phyloP scores from a whole-genome alignment of 2,329 filamentous ascomycete species.

The Colletotrichum spinosum region DNA sequence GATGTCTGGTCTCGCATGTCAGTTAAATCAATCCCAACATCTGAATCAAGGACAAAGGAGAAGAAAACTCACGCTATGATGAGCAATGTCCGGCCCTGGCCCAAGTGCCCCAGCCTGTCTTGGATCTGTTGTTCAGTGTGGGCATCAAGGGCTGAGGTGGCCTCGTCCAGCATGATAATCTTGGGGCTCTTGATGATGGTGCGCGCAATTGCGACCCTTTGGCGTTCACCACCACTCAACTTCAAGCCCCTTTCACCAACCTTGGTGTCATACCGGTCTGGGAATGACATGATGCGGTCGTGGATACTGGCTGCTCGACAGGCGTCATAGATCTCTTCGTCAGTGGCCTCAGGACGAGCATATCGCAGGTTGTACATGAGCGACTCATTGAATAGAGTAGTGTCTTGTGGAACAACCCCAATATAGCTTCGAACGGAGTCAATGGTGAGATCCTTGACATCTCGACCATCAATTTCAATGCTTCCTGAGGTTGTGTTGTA shows the following conservation, averaged over 20 bases:
- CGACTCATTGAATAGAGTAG: constrained; percentile 92
- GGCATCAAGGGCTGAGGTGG: constrained; percentile 90
- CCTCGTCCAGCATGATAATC: constrained; percentile 94
- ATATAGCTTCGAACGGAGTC: constrained; percentile 93
- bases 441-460: constrained; percentile 89
- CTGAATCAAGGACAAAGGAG: constrained; percentile 37
- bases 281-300: constrained; percentile 89
- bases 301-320: constrained; percentile 92
- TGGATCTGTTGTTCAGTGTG: constrained; percentile 96
- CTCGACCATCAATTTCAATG: constrained; percentile 85
- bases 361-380: constrained; percentile 96
- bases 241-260: constrained; percentile 91
- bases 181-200: constrained; percentile 92
- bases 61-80: constrained; percentile 82
- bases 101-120: constrained; percentile 83
- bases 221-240: constrained; percentile 91
- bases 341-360: constrained; percentile 82
- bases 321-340: constrained; percentile 84
- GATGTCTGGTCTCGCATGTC: constrained; percentile 65
- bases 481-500: constrained; percentile 86
- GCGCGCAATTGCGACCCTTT: constrained; percentile 91
- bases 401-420: constrained; percentile 97
- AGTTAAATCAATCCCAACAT: constrained; percentile 40
- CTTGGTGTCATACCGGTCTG: constrained; percentile 88
- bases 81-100: constrained; percentile 88